phyloP scores from a whole-genome alignment of 1,139 yeast genomes.

The Lodderomyces jiufengensis region DNA sequence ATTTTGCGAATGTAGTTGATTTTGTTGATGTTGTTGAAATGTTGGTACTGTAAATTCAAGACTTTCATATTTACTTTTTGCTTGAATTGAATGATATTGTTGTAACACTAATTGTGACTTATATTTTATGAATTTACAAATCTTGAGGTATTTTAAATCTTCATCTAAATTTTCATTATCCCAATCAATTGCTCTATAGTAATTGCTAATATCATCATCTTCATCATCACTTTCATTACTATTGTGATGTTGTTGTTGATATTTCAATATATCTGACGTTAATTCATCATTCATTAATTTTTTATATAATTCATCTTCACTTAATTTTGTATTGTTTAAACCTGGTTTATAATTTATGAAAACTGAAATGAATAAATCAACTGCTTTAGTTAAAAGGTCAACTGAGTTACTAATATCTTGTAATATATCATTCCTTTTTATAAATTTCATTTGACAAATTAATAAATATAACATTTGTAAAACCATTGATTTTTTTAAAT shows the following conservation, averaged over 20 bases:
- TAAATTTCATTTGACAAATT: conserved; percentile 37
- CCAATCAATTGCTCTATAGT: conserved; percentile 40
- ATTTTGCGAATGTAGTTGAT: not conserved
- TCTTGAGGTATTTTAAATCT: conserved; percentile 44
- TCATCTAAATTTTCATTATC: conserved; percentile 51
- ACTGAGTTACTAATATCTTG: conserved; percentile 21
- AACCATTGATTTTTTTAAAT: conserved; percentile 42
- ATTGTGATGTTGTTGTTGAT: conserved; percentile 22
- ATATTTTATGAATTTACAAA: conserved; percentile 42
- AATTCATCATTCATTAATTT: conserved; percentile 41
- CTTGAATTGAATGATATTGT: conserved; percentile 5
- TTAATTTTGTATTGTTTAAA: conserved; percentile 17
- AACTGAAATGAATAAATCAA: conserved; percentile 35
- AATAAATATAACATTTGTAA: conserved; percentile 44
- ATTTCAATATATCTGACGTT: conserved; percentile 36
- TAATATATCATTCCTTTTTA: conserved; percentile 21
- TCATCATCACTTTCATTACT: conserved; percentile 27
- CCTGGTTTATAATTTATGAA: conserved; percentile 35
- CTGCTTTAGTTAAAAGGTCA: conserved; percentile 26
- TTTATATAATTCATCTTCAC: conserved; percentile 38
- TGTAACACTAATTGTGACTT: conserved; percentile 22
- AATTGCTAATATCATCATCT: conserved; percentile 20
- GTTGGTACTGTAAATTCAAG: conserved; percentile 3
- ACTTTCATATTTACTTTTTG: not conserved
- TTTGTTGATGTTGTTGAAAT: conserved; percentile 1